A percentile compares a stretch with the other conserved stretches of the same genome.
These are phyloP conservation scores for Candida berthetii DNA, from an alignment of 805 yeast species.

Conservation along the genomic window DNA sequence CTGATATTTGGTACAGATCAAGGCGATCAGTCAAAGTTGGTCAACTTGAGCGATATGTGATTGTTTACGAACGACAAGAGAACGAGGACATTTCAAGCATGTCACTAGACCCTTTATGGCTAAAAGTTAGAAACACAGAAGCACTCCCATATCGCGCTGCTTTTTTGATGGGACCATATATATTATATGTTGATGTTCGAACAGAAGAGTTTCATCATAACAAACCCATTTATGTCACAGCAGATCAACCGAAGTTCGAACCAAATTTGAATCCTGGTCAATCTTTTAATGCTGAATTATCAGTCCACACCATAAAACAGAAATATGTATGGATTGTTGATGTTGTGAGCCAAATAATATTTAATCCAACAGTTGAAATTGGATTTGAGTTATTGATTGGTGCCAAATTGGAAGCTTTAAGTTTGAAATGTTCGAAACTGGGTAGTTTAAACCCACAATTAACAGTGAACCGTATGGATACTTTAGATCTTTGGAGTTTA, in stretches of 20 bases:
- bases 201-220: slow-evolving; percentile 47
- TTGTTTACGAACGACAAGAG: slow-evolving; percentile 39
- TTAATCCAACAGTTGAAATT: slow-evolving; percentile 54
- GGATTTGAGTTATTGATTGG: slow-evolving; percentile 58
- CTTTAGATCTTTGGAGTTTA: slow-evolving; percentile 67
- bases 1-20: slow-evolving; percentile 28
- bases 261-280: slow-evolving; percentile 71
- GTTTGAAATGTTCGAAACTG: slow-evolving; percentile 19
- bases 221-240: slow-evolving; percentile 51
- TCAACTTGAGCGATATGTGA: slow-evolving; percentile 48
- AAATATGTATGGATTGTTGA: slow-evolving; percentile 66
- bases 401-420: slow-evolving; percentile 24
- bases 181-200: slow-evolving; percentile 66
- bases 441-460: slow-evolving; percentile 29
- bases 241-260: slow-evolving; percentile 72
- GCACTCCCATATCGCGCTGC: slow-evolving; percentile 63
- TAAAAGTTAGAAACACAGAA: slow-evolving; percentile 59
- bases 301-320: slow-evolving; percentile 55
- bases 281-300: slow-evolving; percentile 49
- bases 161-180: slow-evolving; percentile 68
- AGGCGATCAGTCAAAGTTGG: slow-evolving; percentile 47
- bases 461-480: slow-evolving; percentile 44
- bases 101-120: slow-evolving; percentile 33
- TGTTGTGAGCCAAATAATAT: slow-evolving; percentile 63
- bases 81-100: slow-evolving; percentile 17